Percentiles rank a stretch among this genome's conserved stretches.
Evolutionary conservation across 306 rosid genomes (phyloP).

Genomic region (Coriaria nepalensis): DNA sequence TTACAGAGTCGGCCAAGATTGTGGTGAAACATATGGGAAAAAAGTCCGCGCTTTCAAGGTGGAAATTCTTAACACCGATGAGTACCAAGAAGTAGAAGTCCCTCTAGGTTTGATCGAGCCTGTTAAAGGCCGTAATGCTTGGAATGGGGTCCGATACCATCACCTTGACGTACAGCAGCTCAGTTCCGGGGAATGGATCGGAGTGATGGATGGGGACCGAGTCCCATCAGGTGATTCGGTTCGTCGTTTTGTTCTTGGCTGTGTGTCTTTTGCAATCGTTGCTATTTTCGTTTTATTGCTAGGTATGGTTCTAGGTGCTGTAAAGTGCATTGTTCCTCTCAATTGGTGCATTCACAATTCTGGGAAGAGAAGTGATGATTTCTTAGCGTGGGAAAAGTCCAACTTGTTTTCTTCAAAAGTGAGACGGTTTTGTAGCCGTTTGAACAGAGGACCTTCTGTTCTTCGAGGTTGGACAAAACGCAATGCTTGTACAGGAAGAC

Average conservation of each 20-base stretch:
- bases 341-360: slow-evolving; percentile 52
- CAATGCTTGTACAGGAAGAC: slow-evolving; percentile 63
- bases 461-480: slow-evolving; percentile 63
- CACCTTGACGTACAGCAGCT: slow-evolving; percentile 81
- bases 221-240: slow-evolving; percentile 83
- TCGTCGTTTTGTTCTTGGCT: slow-evolving; percentile 62
- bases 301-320: slow-evolving; percentile 72
- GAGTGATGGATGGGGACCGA: slow-evolving; percentile 93
- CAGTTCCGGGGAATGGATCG: slow-evolving; percentile 79
- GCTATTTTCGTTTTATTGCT: slow-evolving; percentile 49
- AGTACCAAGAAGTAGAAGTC: slow-evolving; percentile 73
- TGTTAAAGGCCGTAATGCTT: slow-evolving; percentile 73
- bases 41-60: slow-evolving; percentile 59
- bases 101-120: slow-evolving; percentile 50
- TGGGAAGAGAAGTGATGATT: slow-evolving; percentile 42
- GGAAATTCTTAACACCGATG: slow-evolving; percentile 55
- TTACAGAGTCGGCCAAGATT: slow-evolving; percentile 87
- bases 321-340: slow-evolving; percentile 73
- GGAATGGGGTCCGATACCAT: slow-evolving; percentile 94
- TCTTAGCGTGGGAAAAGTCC: slow-evolving; percentile 61
- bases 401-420: slow-evolving; percentile 39
- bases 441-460: slow-evolving; percentile 56
- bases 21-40: slow-evolving; percentile 89
- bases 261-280: slow-evolving; percentile 49
- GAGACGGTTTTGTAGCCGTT: slow-evolving; percentile 70